A percentile compares a stretch with the other conserved stretches of the same genome.
phyloP scores from a whole-genome alignment of 179 eudicot species.

The Silene vulgaris region DNA sequence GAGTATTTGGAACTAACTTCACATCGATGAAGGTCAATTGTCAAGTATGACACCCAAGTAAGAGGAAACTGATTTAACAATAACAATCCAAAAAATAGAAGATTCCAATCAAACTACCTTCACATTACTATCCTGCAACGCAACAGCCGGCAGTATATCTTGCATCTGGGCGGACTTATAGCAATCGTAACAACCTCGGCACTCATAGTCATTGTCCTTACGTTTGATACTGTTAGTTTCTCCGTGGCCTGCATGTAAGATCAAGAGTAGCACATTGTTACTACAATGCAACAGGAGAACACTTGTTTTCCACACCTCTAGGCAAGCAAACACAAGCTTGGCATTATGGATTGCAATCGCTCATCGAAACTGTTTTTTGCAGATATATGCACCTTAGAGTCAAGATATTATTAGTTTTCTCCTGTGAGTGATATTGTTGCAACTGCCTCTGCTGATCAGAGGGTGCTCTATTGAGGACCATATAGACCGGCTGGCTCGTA shows the following conservation, averaged over 20 bases:
- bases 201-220: slow-evolving; percentile 65
- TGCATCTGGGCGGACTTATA: slow-evolving; percentile 64
- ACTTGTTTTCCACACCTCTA: neutral
- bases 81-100: neutral
- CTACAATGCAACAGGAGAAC: neutral
- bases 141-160: slow-evolving; percentile 66
- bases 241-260: slow-evolving; percentile 50
- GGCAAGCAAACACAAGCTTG: neutral
- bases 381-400: too few relatives aligned
- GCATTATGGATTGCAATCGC: neutral
- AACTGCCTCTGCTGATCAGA: too few relatives aligned
- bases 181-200: slow-evolving; percentile 75
- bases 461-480: too few relatives aligned
- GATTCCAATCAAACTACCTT: slow-evolving; percentile 41
- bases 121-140: slow-evolving; percentile 79
- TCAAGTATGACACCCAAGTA: slow-evolving; percentile 9
- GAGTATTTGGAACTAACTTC: slow-evolving; percentile 78
- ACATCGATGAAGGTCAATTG: slow-evolving; percentile 57
- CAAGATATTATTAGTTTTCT: too few relatives aligned
- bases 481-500: too few relatives aligned
- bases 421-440: too few relatives aligned
- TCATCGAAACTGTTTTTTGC: too few relatives aligned
- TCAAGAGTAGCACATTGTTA: slow-evolving; percentile 13
- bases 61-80: slow-evolving; percentile 3
- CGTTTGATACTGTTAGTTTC: slow-evolving; percentile 56